These are phyloP conservation scores for Ulota crispa DNA, from an alignment of 225 moss, liverwort and hornwort genomes.

Conservation along the genomic window DNA sequence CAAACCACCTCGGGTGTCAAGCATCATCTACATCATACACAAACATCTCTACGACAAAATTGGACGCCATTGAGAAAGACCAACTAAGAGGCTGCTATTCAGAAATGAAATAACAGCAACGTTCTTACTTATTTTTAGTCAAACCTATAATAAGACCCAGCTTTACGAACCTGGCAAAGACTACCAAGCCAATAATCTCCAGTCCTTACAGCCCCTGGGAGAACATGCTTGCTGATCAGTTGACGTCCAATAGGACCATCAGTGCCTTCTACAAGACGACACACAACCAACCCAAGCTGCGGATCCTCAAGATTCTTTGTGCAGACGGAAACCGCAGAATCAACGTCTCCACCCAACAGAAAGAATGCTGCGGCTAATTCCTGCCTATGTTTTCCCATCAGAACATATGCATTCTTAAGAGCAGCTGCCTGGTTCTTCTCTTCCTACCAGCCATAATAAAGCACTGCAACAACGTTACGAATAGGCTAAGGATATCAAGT, in stretches of 20 bases:
- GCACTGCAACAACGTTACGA: slow-evolving; percentile 22
- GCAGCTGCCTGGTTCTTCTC: slow-evolving; percentile 90
- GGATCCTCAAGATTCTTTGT: slow-evolving; percentile 87
- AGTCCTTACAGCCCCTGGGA: slow-evolving; percentile 62
- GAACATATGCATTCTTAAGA: slow-evolving; percentile 94
- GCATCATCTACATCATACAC: slow-evolving; percentile 5
- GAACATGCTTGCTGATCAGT: slow-evolving; percentile 76
- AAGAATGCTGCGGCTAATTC: slow-evolving; percentile 95
- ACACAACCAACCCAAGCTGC: slow-evolving; percentile 89
- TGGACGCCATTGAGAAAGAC: not conserved
- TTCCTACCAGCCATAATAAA: slow-evolving; percentile 59
- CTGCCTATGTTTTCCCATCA: slow-evolving; percentile 97
- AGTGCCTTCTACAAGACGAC: slow-evolving; percentile 77
- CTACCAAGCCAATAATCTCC: slow-evolving; percentile 93
- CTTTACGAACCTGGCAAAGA: slow-evolving; percentile 77
- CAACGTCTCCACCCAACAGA: slow-evolving; percentile 80
- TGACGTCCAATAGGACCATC: slow-evolving; percentile 78
- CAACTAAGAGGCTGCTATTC: not conserved
- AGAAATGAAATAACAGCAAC: slow-evolving; percentile 7
- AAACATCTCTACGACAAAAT: not conserved
- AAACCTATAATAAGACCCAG: not conserved
- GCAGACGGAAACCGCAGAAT: slow-evolving; percentile 82
- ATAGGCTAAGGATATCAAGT: not conserved
- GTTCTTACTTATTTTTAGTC: not conserved
- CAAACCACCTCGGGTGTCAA: slow-evolving; percentile 1